A percentile compares a stretch with the other conserved stretches of the same genome.
phyloP scores from a whole-genome alignment of 108 stramenopile species.

The Fragilaria radians region DNA sequence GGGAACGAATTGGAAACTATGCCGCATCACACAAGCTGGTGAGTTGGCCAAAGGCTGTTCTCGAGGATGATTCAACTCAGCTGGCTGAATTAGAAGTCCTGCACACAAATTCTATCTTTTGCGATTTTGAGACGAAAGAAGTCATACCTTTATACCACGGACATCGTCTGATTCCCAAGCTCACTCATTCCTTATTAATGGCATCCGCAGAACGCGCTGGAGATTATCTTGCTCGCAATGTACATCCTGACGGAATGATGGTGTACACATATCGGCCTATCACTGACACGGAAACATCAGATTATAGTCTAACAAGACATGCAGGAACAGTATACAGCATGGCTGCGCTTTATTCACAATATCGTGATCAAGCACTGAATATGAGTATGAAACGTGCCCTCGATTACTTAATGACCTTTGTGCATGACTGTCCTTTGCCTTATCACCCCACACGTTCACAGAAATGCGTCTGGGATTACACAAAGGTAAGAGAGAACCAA shows the following conservation, averaged over 20 bases:
- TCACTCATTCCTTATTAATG: no score
- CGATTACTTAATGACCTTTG: background rate
- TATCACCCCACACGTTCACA: background rate
- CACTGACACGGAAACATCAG: background rate
- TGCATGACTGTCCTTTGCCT: background rate
- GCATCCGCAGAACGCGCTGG: background rate
- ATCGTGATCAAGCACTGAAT: background rate
- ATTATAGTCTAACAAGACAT: background rate
- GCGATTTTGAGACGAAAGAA: background rate
- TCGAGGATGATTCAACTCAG: no score
- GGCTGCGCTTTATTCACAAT: background rate
- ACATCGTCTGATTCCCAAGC: no score
- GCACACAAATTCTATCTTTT: background rate
- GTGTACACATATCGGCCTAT: background rate
- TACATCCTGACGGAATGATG: background rate
- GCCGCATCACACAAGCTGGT: background rate
- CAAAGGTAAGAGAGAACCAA: background rate
- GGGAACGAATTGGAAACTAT: background rate
- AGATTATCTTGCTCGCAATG: background rate
- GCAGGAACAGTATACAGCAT: background rate
- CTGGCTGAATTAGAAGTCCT: background rate
- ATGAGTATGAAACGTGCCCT: background rate
- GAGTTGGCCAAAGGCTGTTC: background rate
- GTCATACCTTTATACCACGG: background rate
- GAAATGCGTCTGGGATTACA: background rate